Percentiles rank a stretch among this genome's conserved stretches.
Evolutionary conservation across 2,329 filamentous ascomycete genomes (phyloP).

Genomic region (Pezicula radicicola): DNA sequence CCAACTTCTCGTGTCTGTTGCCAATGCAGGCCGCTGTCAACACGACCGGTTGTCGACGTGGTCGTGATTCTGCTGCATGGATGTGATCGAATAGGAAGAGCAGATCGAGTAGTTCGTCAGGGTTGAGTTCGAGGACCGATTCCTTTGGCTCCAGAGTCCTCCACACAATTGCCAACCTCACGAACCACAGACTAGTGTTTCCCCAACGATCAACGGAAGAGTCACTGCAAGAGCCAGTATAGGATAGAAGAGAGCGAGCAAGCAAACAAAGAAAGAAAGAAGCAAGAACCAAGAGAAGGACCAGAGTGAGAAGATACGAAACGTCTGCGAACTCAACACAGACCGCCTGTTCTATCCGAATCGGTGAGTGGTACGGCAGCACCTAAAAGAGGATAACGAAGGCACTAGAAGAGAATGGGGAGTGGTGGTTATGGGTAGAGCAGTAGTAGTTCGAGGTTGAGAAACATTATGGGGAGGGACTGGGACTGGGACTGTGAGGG

Average conservation of each 20-base stretch:
- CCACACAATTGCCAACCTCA: not conserved
- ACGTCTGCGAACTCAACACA: conserved; percentile 14
- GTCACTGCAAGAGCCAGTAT: conserved; percentile 1
- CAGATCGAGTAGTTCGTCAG: conserved; percentile 3
- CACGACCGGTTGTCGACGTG: conserved; percentile 17
- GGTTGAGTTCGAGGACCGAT: too few species aligned
- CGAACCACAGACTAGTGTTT: conserved; percentile 13
- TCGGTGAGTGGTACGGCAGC: not conserved
- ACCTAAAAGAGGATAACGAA: conserved; percentile 1
- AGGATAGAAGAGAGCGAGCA: conserved; percentile 5
- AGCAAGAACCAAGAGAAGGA: conserved; percentile 21
- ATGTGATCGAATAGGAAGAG: conserved; percentile 14
- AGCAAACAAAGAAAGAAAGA: conserved; percentile 11
- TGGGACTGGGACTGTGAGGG: too few species aligned
- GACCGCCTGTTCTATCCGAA: conserved; percentile 6
- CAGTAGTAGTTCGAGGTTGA: not conserved
- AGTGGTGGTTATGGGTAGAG: not conserved
- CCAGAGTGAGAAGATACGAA: conserved; percentile 18
- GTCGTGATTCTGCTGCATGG: conserved; percentile 17
- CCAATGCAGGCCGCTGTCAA: conserved; percentile 16
- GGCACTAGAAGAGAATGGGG: not conserved
- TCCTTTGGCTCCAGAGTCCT: not conserved
- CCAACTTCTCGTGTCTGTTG: conserved; percentile 7
- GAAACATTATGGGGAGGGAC: not conserved
- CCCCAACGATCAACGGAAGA: not conserved